Base-by-base conservation (phyloP, 2,329 filamentous ascomycete genomes). In the Talaromyces islandicus region DNA sequence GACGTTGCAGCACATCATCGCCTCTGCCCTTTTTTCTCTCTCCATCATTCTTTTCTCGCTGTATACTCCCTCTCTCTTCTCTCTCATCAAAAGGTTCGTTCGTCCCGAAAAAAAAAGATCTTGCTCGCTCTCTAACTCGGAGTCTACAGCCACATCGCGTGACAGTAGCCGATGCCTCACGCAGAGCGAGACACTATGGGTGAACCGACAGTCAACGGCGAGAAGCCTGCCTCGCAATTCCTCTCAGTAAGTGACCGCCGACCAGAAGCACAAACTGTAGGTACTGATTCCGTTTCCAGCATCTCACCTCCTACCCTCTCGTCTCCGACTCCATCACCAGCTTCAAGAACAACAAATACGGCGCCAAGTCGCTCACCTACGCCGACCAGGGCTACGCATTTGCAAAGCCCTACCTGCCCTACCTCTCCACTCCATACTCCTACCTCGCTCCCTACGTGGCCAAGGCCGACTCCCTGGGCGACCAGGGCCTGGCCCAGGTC, bases 391-490 rank as follows among this genome's bases (percentile, higher is more conserved):
- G 88, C 69, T 96, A 92, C 81, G 80, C 86, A 65, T 83, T 96
- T 69, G 88, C 88, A 72, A 88, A 87, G 67, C 91, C 92, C 21
- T 78, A 96, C 64, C 78, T 93, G 59, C 89, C 90, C 29, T 91
- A 91, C 77, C 80, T 97, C 68, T 77, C 86, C 68, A 89, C 84
- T 68, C 92, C 92, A 38, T 93, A 91, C 79, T 82, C 85, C 71
- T 94, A 90, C 73, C 84, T 96, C 64, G 87, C 87, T 57, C 92
- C 93, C 0, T 97, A 97, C 77, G 84, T 96, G 65, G 81, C 85
- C 73, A 91, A 88, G 75, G 92, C 87, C 70, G 94, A 97, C 73
- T 78, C 84, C 61, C 77, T 96, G 57, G 89, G 88, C 65, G 87
- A 91, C 75, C 81, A 85, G 72, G 85, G 88, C n/a, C 81, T 93